Conservation (phyloP, 805 yeast species). For the Zygosaccharomyces pseudorouxii region DNA sequence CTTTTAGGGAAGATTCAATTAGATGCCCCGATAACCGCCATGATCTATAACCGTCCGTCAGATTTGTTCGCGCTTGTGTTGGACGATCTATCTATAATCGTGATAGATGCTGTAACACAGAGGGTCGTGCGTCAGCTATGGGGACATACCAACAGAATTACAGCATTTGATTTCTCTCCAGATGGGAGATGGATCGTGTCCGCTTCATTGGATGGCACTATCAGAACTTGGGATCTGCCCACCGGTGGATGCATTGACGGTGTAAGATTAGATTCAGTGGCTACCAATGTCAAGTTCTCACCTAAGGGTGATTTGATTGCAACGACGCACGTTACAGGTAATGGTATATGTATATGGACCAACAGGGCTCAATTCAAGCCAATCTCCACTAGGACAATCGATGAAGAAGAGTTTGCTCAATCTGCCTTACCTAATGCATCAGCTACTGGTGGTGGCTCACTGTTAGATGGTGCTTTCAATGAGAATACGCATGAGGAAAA, state of each 20-base stretch:
- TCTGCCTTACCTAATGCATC: slow-evolving; percentile 68
- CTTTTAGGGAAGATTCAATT: slow-evolving; percentile 62
- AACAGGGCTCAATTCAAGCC: slow-evolving; percentile 80
- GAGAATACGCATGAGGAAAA: slow-evolving; percentile 35
- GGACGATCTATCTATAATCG: slow-evolving; percentile 79
- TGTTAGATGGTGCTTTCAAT: slow-evolving; percentile 75
- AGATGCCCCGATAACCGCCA: slow-evolving; percentile 69
- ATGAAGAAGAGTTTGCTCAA: slow-evolving; percentile 64
- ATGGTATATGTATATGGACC: slow-evolving; percentile 91
- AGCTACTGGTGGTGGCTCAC: slow-evolving; percentile 67
- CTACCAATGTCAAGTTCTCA: slow-evolving; percentile 72
- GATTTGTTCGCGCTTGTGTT: slow-evolving; percentile 81
- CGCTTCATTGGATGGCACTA: slow-evolving; percentile 75
- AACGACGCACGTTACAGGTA: slow-evolving; percentile 84
- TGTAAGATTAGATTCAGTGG: slow-evolving; percentile 69
- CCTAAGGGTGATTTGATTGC: slow-evolving; percentile 89
- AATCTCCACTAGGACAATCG: slow-evolving; percentile 68
- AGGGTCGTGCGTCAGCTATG: slow-evolving; percentile 77
- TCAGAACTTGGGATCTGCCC: slow-evolving; percentile 96
- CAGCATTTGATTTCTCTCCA: slow-evolving; percentile 84
- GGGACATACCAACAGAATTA: slow-evolving; percentile 88
- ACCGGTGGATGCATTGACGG: slow-evolving; percentile 97
- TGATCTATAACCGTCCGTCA: slow-evolving; percentile 76
- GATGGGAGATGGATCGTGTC: slow-evolving; percentile 94
- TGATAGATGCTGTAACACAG: slow-evolving; percentile 77